Evolutionary conservation across 257 asterid genomes (phyloP), one percentile per base, ranked within the genome.

Genomic region (Solanum neorickii): DNA sequence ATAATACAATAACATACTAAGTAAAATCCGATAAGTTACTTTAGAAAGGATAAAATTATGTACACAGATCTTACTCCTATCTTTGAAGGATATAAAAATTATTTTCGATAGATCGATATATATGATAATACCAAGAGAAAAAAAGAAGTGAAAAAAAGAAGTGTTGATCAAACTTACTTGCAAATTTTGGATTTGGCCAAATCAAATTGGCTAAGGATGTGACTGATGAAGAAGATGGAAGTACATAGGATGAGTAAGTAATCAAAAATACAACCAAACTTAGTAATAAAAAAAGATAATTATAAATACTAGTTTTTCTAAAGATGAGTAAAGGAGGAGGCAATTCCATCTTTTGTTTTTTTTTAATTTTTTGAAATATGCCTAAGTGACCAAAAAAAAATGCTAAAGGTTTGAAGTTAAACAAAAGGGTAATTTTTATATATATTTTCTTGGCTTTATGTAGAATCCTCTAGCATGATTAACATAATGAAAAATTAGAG

Each of bases 201-300:
- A 27, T 90, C 88, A 62, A 89, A 74, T 44, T 91, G 93, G 86
- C 90, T 87, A 13, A 90, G 66, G 44, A 87, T 88, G 91, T 93
- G 91, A 84, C 88, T 89, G 83, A 93, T 87, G 87, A 94, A 88
- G 91, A 92, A 93, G 80, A 94, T 86, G 77, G 92, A 86, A 86
- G 56, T 9, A 33, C 41, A 86, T 73, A 52, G 35, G 82, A 35
- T 59, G 88, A 86, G 5, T 18, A 82, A 29, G 68, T 89, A 35
- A 93, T 91, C 86, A 93, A 90, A 85, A 93, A 91, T 69, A 93
- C 86, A 85, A 91, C 93, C 90, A 94, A 92, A 65, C 90, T 93
- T 46, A 93, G 37, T 35, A 92, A 68, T 41, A 89, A 65, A 76
- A 93, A 56, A 41, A 94, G 44, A 52, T 83, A 92, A 4, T 93